Conservation (phyloP, 805 yeast genomes). For the Torulaspora microellipsoides region DNA sequence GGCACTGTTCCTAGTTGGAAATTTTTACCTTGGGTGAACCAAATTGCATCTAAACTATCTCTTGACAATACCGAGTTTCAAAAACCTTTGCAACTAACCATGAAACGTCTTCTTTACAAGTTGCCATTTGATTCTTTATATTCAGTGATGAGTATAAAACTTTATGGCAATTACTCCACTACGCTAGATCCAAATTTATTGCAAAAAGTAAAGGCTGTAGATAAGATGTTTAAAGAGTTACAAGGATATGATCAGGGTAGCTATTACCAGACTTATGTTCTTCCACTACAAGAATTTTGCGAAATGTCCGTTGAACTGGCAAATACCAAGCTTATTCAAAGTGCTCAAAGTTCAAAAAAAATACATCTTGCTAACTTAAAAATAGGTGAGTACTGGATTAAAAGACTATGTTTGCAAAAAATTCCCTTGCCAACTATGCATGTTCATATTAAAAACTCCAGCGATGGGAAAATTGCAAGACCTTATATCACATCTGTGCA, state of each 20-base stretch:
- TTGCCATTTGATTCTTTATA: conserved; percentile 77
- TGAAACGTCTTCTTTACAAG: conserved; percentile 43
- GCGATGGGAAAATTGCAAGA: conserved; percentile 41
- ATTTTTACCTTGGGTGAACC: conserved; percentile 78
- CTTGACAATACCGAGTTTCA: conserved; percentile 53
- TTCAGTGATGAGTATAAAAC: conserved; percentile 52
- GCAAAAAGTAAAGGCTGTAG: conserved; percentile 51
- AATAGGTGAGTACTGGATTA: conserved; percentile 56
- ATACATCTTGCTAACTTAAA: conserved; percentile 34
- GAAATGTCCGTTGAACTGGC: conserved; percentile 50
- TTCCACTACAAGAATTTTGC: conserved; percentile 48
- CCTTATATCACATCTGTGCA: conserved; percentile 47
- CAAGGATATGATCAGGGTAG: conserved; percentile 21
- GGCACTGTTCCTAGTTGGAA: conserved; percentile 50
- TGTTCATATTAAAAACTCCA: conserved; percentile 41
- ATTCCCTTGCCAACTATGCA: conserved; percentile 67
- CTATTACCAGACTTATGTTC: conserved; percentile 34
- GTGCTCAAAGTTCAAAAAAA: conserved; percentile 15
- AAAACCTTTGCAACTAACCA: conserved; percentile 42
- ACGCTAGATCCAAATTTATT: conserved; percentile 36
- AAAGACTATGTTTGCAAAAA: conserved; percentile 38
- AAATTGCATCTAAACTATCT: conserved; percentile 65
- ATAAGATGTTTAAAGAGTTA: conserved; percentile 42
- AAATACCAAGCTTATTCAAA: conserved; percentile 33
- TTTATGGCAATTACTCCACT: conserved; percentile 38